phyloP scores from a whole-genome alignment of 352 stramenopile species.

The Globisporangium megalacanthum region DNA sequence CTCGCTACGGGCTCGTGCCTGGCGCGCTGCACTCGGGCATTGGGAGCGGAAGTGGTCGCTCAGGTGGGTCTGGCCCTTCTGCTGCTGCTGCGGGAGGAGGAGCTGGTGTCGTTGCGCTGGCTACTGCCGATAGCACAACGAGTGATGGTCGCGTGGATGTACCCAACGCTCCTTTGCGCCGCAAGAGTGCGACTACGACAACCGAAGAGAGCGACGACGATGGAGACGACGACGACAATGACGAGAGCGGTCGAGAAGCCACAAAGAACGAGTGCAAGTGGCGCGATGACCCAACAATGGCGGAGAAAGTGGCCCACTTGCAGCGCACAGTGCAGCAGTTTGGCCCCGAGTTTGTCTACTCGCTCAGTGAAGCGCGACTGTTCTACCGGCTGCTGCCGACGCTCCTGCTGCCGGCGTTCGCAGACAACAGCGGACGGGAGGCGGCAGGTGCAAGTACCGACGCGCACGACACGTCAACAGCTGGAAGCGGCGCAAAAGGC shows the following conservation, averaged over 20 bases:
- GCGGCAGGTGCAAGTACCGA: background rate
- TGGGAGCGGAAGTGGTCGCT: background rate
- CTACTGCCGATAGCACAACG: background rate
- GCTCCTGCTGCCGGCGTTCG: conserved; percentile 8
- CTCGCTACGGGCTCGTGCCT: conserved; percentile 49
- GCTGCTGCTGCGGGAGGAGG: background rate
- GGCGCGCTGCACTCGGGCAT: conserved; percentile 20
- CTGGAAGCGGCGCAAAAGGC: conserved; percentile 10
- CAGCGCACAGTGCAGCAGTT: conserved; percentile 22
- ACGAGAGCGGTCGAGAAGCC: background rate
- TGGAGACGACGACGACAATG: background rate
- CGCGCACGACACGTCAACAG: conserved; percentile 2
- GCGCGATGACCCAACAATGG: conserved; percentile 7
- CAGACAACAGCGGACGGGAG: background rate
- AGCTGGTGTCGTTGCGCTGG: background rate
- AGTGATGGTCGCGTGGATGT: background rate
- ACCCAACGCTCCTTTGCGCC: background rate
- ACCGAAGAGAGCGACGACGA: background rate
- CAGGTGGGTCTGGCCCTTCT: no score
- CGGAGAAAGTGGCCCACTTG: conserved; percentile 6
- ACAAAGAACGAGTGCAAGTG: background rate
- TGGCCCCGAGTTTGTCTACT: conserved; percentile 42
- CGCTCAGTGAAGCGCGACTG: conserved; percentile 37
- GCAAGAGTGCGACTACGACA: background rate
- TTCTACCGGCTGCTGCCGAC: conserved; percentile 48